Conservation (phyloP, 2,329 filamentous ascomycete genomes). For the Chaetomium globosum region DNA sequence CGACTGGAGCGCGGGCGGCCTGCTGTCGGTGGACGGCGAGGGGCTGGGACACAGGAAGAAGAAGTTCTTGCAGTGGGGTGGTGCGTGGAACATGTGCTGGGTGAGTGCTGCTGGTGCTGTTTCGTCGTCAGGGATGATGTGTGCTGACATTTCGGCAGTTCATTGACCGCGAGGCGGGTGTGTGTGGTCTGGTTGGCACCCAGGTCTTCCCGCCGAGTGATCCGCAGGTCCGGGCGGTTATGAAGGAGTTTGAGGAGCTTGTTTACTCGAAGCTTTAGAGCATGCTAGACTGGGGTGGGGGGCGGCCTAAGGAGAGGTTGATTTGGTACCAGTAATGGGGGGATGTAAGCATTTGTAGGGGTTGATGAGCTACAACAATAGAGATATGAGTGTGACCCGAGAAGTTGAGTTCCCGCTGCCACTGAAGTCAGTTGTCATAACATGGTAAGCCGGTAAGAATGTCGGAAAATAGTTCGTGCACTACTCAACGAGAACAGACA, state of each 20-base stretch:
- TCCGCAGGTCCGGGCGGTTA: slow-evolving; percentile 22
- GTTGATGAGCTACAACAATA: neutral
- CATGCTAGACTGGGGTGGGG: neutral
- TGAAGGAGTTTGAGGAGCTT: slow-evolving; percentile 34
- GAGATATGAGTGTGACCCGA: neutral
- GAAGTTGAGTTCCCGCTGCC: neutral
- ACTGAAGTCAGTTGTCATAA: neutral
- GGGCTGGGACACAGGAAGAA: slow-evolving; percentile 27
- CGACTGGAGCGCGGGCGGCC: slow-evolving; percentile 37
- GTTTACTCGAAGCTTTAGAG: slow-evolving; percentile 28
- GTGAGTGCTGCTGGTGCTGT: slow-evolving; percentile 23
- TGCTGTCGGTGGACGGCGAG: slow-evolving; percentile 32
- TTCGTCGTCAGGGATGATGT: neutral
- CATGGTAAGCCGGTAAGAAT: neutral
- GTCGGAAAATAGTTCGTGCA: neutral
- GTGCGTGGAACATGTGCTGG: slow-evolving; percentile 37
- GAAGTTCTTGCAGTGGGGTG: slow-evolving; percentile 37
- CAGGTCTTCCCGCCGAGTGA: slow-evolving; percentile 31
- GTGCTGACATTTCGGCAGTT: slow-evolving; percentile 28
- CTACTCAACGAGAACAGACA: neutral
- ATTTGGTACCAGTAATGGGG: neutral
- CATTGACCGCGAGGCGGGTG: slow-evolving; percentile 36
- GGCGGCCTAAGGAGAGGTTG: neutral
- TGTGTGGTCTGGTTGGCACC: slow-evolving; percentile 38
- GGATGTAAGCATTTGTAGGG: neutral